A percentile compares a stretch with the other conserved stretches of the same genome.
phyloP scores from a whole-genome alignment of 2,329 filamentous ascomycete species.

The Stachybotrys chartarum region DNA sequence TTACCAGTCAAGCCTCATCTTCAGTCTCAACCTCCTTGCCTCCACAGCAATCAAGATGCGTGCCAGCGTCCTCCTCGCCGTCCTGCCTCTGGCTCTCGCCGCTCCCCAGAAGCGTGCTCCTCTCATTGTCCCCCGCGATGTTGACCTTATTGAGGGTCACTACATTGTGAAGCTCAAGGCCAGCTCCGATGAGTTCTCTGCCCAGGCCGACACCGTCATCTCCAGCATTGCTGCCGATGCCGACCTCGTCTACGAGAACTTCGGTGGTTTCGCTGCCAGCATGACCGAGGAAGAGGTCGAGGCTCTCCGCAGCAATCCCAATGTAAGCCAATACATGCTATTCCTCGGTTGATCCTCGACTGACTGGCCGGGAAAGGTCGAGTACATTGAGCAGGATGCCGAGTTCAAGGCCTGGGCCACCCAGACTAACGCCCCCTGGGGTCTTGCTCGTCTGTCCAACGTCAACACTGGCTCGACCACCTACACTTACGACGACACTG shows the following conservation, averaged over 20 bases:
- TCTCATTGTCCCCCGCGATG: constrained; percentile 22
- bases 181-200: constrained; percentile 9
- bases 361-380: constrained; percentile 14
- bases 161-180: constrained; percentile 30
- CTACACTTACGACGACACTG: constrained; percentile 32
- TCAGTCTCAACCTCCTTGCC: neutral
- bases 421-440: constrained; percentile 32
- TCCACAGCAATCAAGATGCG: constrained; percentile 18
- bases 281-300: constrained; percentile 17
- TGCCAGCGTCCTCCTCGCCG: constrained; percentile 21
- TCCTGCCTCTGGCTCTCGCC: constrained; percentile 22
- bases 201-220: constrained; percentile 12
- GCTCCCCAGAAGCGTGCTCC: constrained; percentile 25
- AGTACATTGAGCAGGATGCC: constrained; percentile 33
- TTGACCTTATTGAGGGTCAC: constrained; percentile 23
- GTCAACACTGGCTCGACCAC: constrained; percentile 16
- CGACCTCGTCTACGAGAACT: constrained; percentile 20
- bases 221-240: constrained; percentile 20
- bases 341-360: neutral
- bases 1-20: neutral
- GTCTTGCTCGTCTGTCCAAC: constrained; percentile 30
- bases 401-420: constrained; percentile 17
- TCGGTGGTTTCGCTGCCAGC: constrained; percentile 18
- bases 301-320: constrained; percentile 16
- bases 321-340: constrained; percentile 7